These are phyloP conservation scores for Wallacemonas sp. DNA, from an alignment of 208 protist genomes.

Conservation along the genomic window DNA sequence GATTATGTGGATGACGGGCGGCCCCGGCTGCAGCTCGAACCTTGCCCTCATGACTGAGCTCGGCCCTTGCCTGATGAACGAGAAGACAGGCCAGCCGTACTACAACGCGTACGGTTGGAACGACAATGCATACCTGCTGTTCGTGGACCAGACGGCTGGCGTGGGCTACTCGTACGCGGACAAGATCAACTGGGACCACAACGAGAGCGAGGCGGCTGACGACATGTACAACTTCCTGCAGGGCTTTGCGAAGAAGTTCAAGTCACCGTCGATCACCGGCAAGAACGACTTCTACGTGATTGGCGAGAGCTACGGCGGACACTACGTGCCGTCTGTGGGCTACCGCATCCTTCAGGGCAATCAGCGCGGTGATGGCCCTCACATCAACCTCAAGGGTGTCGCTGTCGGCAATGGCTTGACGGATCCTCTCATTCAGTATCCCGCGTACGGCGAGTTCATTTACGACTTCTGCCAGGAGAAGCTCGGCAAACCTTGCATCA, in stretches of 20 bases:
- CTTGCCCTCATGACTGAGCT: conserved; percentile 74
- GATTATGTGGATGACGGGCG: conserved; percentile 90
- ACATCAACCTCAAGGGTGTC: conserved; percentile 68
- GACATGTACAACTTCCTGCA: conserved; percentile 90
- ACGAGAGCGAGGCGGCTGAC: conserved; percentile 67
- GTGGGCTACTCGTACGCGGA: conserved; percentile 83
- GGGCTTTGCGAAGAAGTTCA: conserved; percentile 56
- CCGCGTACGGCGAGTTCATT: conserved; percentile 48
- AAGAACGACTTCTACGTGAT: conserved; percentile 77
- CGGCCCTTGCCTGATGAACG: conserved; percentile 80
- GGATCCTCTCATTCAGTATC: conserved; percentile 78
- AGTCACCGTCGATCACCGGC: conserved; percentile 19
- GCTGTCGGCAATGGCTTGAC: conserved; percentile 90
- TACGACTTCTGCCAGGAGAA: conserved; percentile 58
- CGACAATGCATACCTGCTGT: conserved; percentile 81
- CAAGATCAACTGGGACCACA: conserved; percentile 49
- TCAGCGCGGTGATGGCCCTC: conserved; percentile 18
- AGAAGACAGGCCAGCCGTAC: conserved; percentile 28
- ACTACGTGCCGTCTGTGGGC: conserved; percentile 65
- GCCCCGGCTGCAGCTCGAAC: conserved; percentile 82
- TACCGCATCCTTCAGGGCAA: conserved; percentile 48
- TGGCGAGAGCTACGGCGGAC: conserved; percentile 84
- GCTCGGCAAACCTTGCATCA: conserved; percentile 51
- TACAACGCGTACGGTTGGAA: conserved; percentile 85
- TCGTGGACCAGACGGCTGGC: conserved; percentile 89